These are phyloP conservation scores for Venturia carpophila DNA, from an alignment of 2,329 filamentous ascomycete species.

Conservation along the genomic window DNA sequence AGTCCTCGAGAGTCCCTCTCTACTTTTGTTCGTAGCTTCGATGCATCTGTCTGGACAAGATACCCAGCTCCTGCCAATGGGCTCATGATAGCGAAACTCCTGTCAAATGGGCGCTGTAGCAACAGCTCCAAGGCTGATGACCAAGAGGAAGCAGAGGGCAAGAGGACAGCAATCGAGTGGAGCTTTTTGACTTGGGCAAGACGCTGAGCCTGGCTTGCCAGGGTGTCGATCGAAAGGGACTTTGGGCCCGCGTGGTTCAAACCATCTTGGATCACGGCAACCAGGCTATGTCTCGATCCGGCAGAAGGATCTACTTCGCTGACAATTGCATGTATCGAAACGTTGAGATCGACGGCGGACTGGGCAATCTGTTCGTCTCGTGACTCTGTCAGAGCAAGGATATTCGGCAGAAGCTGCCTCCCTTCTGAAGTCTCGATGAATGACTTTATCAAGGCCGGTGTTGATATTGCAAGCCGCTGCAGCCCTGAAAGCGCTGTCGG, in stretches of 20 bases:
- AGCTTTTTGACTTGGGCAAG: conserved; percentile 30
- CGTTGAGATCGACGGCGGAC: conserved; percentile 33
- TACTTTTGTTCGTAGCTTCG: conserved; percentile 28
- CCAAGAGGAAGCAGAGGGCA: conserved; percentile 62
- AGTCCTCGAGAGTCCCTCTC: conserved; percentile 60
- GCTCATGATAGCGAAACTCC: conserved; percentile 66
- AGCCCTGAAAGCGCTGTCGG: conserved; percentile 10
- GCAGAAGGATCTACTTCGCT: conserved; percentile 30
- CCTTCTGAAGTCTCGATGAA: conserved; percentile 41
- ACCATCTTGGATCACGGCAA: conserved; percentile 46
- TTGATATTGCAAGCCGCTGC: neutral
- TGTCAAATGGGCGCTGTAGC: conserved; percentile 45
- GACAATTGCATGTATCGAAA: conserved; percentile 30
- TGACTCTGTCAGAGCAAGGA: conserved; percentile 49
- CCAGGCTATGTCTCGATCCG: conserved; percentile 38
- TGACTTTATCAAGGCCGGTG: conserved; percentile 22
- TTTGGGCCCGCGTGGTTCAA: conserved; percentile 39
- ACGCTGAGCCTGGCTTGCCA: conserved; percentile 48
- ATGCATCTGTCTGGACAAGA: conserved; percentile 41
- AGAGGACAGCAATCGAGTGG: conserved; percentile 37
- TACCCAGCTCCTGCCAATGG: conserved; percentile 62
- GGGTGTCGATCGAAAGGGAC: conserved; percentile 44
- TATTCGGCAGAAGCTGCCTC: conserved; percentile 42
- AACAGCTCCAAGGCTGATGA: conserved; percentile 51
- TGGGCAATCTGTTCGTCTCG: conserved; percentile 44